A percentile compares a stretch with the other conserved stretches of the same genome.
These are phyloP conservation scores for Trichophyton schoenleinii DNA, from an alignment of 2,329 filamentous ascomycete species.

Conservation along the genomic window DNA sequence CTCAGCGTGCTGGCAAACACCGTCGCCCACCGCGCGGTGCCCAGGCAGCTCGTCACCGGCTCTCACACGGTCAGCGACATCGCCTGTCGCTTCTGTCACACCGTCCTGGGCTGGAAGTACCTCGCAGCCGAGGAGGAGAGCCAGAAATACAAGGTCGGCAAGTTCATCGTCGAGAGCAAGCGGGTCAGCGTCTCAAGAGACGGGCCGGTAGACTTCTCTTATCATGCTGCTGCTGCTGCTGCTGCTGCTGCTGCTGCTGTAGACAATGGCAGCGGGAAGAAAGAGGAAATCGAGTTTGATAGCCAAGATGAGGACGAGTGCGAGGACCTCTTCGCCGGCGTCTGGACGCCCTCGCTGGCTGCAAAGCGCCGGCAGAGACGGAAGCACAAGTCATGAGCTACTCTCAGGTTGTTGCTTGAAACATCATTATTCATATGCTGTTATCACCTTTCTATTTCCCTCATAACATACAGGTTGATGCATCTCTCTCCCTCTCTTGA, in stretches of 20 bases:
- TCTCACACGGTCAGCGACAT: constrained; percentile 51
- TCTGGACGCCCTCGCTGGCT: constrained; percentile 47
- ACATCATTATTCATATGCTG: too few relatives aligned
- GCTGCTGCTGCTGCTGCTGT: not conserved
- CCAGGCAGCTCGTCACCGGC: constrained; percentile 50
- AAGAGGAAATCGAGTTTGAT: constrained; percentile 42
- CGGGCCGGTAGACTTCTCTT: not conserved
- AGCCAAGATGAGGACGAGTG: constrained; percentile 56
- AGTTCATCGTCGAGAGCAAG: constrained; percentile 52
- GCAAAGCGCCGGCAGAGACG: constrained; percentile 17
- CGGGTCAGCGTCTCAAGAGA: constrained; percentile 33
- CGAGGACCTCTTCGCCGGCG: constrained; percentile 50
- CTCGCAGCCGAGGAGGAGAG: constrained; percentile 48
- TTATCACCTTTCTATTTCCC: not conserved
- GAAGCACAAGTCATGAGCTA: not conserved
- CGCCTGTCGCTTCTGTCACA: constrained; percentile 44
- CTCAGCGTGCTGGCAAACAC: constrained; percentile 43
- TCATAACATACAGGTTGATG: not conserved
- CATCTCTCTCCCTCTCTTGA: not conserved
- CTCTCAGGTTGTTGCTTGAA: not conserved
- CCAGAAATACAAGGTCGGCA: constrained; percentile 54
- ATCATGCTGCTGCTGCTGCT: not conserved
- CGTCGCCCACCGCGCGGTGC: constrained; percentile 42
- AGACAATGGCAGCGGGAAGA: constrained; percentile 1
- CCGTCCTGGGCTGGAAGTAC: constrained; percentile 53